Evolutionary conservation across 352 stramenopile species (phyloP), one percentile per base, ranked within the genome.

Genomic region (Phytophthora colocasiae): DNA sequence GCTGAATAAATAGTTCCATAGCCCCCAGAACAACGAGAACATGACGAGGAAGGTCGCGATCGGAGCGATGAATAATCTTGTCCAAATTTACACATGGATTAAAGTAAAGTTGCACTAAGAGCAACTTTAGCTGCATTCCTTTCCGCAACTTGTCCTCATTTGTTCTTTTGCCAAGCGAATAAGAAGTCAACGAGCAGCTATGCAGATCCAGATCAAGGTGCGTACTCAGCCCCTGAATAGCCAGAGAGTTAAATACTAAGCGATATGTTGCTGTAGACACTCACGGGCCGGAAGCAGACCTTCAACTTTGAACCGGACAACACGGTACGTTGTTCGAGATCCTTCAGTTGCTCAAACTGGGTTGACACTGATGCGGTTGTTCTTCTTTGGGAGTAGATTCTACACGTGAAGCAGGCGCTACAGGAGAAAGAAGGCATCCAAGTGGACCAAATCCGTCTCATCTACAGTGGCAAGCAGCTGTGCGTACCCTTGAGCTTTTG

Each of bases 361-460:
- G 9, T 17, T 27, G 48, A 19, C 7, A 55, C 27, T 58, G 29
- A 59, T 39, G 12, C 26, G 34, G 12, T 45, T 40, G 39, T 62
- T 39, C 6, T 10, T 43, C 14, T 41, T n/a, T 26, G 2, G 27
- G 14, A 49, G 26, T 47, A 98, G 85, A 98, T 99, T 53, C 73
- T 98, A 57, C 89, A 97, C 34, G 96, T 99, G 53, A 99, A 99
- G 81, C 95, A 99, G 73, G 89, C 94, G 43, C 80, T 99, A 56
- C 97, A 99, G 78, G 97, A 99, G 83, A 99, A 99, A 78, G 97
- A 99, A 77, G 97, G 97, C 54, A 98, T 98, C 51, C 89, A 97
- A 49, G 85, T 93, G 47, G 84, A 95, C 69, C 86, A 93, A 58
- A 95, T 94, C 61, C 73, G 84, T 68, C 89, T 99, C 47, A 99